phyloP scores from a whole-genome alignment of 176 grass and related monocot species.

The Alopecurus myosuroides region DNA sequence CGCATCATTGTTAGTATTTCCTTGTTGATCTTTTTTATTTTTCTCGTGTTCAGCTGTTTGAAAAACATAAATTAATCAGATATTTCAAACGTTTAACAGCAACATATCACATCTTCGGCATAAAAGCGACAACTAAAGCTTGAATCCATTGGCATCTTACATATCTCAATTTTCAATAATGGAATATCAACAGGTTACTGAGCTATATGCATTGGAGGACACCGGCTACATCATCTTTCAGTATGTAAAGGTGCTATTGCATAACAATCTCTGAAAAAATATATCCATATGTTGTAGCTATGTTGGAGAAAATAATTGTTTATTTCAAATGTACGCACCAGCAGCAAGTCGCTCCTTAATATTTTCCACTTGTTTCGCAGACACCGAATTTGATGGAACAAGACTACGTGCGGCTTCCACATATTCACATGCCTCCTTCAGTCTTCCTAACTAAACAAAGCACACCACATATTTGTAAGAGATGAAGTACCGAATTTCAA shows the following conservation, averaged over 20 bases:
- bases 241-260: background rate
- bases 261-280: background rate
- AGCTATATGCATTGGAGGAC: background rate
- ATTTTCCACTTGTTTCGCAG: slow-evolving; percentile 41
- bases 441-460: slow-evolving; percentile 71
- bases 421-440: slow-evolving; percentile 74
- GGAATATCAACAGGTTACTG: slow-evolving; percentile 9
- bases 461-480: background rate
- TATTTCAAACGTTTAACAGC: background rate
- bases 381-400: slow-evolving; percentile 47
- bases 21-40: slow-evolving; percentile 54
- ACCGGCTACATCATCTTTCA: background rate
- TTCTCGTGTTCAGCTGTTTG: slow-evolving; percentile 79
- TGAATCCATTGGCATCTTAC: background rate
- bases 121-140: background rate
- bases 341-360: slow-evolving; percentile 55
- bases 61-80: slow-evolving; percentile 23
- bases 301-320: background rate
- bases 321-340: slow-evolving; percentile 40
- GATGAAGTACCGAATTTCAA: background rate
- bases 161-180: background rate
- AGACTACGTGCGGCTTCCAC: slow-evolving; percentile 44
- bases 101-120: slow-evolving; percentile 3
- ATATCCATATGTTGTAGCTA: slow-evolving; percentile 7
- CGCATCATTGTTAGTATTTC: slow-evolving; percentile 36